These are phyloP conservation scores for Colletotrichum lindemuthianum DNA, from an alignment of 2,329 filamentous ascomycete genomes.

Conservation along the genomic window DNA sequence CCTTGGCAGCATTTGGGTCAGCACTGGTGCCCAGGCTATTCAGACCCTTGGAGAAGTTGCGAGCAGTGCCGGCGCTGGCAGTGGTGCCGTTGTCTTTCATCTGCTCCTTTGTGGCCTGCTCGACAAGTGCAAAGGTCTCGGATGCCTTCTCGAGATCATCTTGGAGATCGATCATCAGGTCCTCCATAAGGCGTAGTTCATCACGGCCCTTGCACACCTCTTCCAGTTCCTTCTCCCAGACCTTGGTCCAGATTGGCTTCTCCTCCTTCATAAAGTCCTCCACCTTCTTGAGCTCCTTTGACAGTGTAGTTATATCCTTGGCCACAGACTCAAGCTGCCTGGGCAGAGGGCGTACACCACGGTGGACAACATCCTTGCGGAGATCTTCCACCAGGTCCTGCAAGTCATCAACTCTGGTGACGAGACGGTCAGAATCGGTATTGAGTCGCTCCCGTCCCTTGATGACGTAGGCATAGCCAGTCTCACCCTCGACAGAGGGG, in stretches of 20 bases:
- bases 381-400: slow-evolving; percentile 97
- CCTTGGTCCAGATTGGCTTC: slow-evolving; percentile 98
- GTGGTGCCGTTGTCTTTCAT: slow-evolving; percentile 76
- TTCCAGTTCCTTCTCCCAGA: slow-evolving; percentile 98
- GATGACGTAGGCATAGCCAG: slow-evolving; percentile 87
- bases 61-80: slow-evolving; percentile 60
- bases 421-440: slow-evolving; percentile 88
- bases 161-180: slow-evolving; percentile 89
- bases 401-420: slow-evolving; percentile 94
- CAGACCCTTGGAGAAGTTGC: slow-evolving; percentile 63
- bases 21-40: slow-evolving; percentile 61
- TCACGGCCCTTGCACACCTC: slow-evolving; percentile 96
- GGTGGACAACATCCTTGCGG: slow-evolving; percentile 93
- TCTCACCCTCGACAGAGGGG: slow-evolving; percentile 78
- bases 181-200: slow-evolving; percentile 94
- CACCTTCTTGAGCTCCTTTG: slow-evolving; percentile 91
- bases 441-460: slow-evolving; percentile 87
- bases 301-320: slow-evolving; percentile 85
- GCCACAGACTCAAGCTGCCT: slow-evolving; percentile 89
- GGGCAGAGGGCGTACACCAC: slow-evolving; percentile 90
- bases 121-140: slow-evolving; percentile 93
- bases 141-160: slow-evolving; percentile 95
- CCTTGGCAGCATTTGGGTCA: slow-evolving; percentile 86
- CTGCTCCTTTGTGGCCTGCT: slow-evolving; percentile 98
- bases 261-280: slow-evolving; percentile 91